Percentiles rank a stretch among this genome's conserved stretches.
These are phyloP conservation scores for Cystobasidium onofrii DNA, from an alignment of 768 basidiomycete genomes.

Conservation along the genomic window DNA sequence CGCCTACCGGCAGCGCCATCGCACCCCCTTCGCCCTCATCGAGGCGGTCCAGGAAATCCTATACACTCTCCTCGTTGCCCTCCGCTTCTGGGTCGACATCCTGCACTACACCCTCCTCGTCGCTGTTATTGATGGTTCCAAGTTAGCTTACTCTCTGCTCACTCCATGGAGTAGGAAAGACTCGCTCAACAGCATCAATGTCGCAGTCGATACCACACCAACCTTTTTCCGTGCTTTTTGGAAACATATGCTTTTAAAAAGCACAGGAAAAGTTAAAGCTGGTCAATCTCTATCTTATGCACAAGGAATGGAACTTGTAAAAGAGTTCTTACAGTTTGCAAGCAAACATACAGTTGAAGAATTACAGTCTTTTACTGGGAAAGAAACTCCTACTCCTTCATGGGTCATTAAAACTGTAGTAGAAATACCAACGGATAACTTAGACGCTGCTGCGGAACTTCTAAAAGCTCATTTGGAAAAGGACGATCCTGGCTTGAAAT, in stretches of 20 bases:
- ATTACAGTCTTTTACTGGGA: constrained; percentile 41
- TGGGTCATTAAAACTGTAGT: constrained; percentile 44
- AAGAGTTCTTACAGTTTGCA: constrained; percentile 45
- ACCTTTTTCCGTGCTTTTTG: constrained; percentile 45
- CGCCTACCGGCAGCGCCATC: neutral
- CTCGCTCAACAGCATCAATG: constrained; percentile 25
- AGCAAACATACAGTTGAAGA: constrained; percentile 45
- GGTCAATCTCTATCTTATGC: constrained; percentile 44
- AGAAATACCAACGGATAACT: constrained; percentile 39
- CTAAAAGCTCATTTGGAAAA: constrained; percentile 42
- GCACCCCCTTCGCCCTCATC: neutral
- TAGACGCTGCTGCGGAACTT: constrained; percentile 42
- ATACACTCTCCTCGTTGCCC: neutral
- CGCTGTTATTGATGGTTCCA: neutral
- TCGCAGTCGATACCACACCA: constrained; percentile 37
- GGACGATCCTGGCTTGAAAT: constrained; percentile 41
- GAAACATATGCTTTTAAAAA: constrained; percentile 40
- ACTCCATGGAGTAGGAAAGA: neutral
- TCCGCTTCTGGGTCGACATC: constrained; percentile 21
- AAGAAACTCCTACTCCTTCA: constrained; percentile 43
- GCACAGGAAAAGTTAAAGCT: constrained; percentile 39
- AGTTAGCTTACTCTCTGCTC: neutral
- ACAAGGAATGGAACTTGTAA: constrained; percentile 44
- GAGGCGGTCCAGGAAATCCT: neutral
- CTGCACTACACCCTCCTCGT: constrained; percentile 1